Evolutionary conservation across 2,329 filamentous ascomycete genomes (phyloP).

Genomic region (Cladophialophora yegresii): DNA sequence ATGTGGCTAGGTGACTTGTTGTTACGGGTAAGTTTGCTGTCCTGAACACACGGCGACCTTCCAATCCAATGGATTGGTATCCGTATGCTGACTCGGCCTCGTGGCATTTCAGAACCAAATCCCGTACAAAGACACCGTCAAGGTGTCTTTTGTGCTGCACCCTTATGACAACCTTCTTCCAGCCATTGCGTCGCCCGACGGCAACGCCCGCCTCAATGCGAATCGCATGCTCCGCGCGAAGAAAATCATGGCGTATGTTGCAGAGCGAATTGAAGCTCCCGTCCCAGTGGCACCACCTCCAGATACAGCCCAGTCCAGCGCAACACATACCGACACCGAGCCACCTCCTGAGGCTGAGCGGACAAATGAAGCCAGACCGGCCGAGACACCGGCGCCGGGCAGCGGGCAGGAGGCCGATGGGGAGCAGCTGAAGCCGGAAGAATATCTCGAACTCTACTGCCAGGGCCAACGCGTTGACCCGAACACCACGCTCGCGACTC

Average conservation of each 20-base stretch:
- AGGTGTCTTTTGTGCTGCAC: slow-evolving; percentile 90
- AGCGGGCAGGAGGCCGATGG: slow-evolving; percentile 26
- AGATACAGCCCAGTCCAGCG: background rate
- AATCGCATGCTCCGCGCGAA: slow-evolving; percentile 95
- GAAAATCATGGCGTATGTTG: slow-evolving; percentile 90
- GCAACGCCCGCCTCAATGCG: slow-evolving; percentile 87
- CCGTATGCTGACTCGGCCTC: background rate
- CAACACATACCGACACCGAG: background rate
- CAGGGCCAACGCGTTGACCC: slow-evolving; percentile 70
- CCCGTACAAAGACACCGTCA: slow-evolving; percentile 85
- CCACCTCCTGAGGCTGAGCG: background rate
- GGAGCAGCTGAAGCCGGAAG: slow-evolving; percentile 68
- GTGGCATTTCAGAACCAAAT: slow-evolving; percentile 65
- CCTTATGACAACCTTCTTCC: slow-evolving; percentile 76
- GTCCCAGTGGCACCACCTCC: slow-evolving; percentile 30
- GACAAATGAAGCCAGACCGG: background rate
- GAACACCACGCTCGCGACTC: slow-evolving; percentile 89
- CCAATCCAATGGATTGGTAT: background rate
- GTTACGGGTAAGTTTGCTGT: slow-evolving; percentile 58
- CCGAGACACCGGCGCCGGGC: background rate
- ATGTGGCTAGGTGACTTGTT: slow-evolving; percentile 91
- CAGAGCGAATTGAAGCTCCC: slow-evolving; percentile 80
- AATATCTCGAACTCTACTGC: slow-evolving; percentile 93
- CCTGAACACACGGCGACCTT: background rate
- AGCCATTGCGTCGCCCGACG: slow-evolving; percentile 71